Percentiles rank a stretch among this genome's conserved stretches.
phyloP scores from a whole-genome alignment of 2,329 filamentous ascomycete species.

The Colletotrichum shisoi region DNA sequence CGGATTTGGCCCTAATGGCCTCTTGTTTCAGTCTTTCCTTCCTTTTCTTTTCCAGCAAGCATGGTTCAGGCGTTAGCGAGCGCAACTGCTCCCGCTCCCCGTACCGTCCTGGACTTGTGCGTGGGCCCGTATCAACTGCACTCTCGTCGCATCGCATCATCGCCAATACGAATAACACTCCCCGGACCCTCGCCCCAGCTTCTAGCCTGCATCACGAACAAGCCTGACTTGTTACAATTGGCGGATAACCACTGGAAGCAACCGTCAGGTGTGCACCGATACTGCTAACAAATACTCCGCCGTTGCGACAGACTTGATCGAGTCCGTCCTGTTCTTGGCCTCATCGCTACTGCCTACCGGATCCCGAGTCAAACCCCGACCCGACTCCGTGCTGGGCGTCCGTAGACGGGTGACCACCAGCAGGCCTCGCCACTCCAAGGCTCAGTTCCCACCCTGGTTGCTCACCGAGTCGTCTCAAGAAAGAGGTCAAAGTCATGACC shows the following conservation, averaged over 20 bases:
- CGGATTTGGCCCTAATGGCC: slow-evolving; percentile 4
- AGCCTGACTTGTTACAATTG: too few species aligned
- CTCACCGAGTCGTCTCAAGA: neutral
- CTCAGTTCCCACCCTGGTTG: slow-evolving; percentile 14
- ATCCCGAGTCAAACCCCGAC: slow-evolving; percentile 10
- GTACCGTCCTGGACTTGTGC: neutral
- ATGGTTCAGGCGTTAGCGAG: neutral
- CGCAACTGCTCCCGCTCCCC: slow-evolving; percentile 2
- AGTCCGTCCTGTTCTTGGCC: slow-evolving; percentile 6
- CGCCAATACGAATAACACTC: neutral
- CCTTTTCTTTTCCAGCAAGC: slow-evolving; percentile 3
- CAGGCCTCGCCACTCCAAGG: neutral
- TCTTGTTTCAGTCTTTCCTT: slow-evolving; percentile 30
- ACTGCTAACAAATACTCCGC: neutral
- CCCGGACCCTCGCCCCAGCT: neutral
- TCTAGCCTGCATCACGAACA: neutral
- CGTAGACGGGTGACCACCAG: neutral
- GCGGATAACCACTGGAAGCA: neutral
- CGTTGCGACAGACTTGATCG: slow-evolving; percentile 22
- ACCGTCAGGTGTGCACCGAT: neutral
- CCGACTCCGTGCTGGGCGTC: neutral
- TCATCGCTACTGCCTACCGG: slow-evolving; percentile 2
- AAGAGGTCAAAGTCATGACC: slow-evolving; percentile 26
- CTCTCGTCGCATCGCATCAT: slow-evolving; percentile 3
- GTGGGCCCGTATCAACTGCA: slow-evolving; percentile 1